These are phyloP conservation scores for Strigomonas culicis DNA, from an alignment of 208 protist species.

Conservation along the genomic window DNA sequence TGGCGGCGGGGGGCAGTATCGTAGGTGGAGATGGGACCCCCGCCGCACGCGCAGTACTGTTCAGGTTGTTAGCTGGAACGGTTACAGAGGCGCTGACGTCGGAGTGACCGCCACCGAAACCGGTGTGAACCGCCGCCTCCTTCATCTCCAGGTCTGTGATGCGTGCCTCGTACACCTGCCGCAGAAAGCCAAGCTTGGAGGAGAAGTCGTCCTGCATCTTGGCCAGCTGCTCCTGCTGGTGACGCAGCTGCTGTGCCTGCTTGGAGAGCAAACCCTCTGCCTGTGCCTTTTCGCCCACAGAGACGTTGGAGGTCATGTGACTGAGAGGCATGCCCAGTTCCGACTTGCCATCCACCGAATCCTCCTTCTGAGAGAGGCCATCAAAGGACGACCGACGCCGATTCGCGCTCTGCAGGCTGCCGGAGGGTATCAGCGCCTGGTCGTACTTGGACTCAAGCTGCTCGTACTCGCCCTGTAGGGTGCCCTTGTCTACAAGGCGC, in stretches of 20 bases:
- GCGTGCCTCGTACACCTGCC: constrained; percentile 90
- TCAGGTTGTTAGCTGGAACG: too few relatives aligned
- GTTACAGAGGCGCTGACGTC: background rate
- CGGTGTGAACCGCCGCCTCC: constrained; percentile 42
- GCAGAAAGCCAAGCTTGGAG: constrained; percentile 81
- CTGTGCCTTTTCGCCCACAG: constrained; percentile 22
- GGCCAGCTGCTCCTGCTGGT: constrained; percentile 69
- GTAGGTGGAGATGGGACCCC: too few relatives aligned
- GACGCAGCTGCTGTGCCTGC: constrained; percentile 50
- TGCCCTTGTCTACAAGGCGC: constrained; percentile 23
- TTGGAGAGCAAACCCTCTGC: constrained; percentile 44
- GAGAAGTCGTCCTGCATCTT: constrained; percentile 83
- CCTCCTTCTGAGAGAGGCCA: constrained; percentile 1
- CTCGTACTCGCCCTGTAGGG: constrained; percentile 4
- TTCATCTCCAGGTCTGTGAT: constrained; percentile 87
- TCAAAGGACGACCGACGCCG: constrained; percentile 4
- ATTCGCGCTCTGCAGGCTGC: constrained; percentile 10
- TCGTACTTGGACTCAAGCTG: constrained; percentile 38
- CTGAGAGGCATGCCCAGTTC: background rate
- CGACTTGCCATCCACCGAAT: background rate
- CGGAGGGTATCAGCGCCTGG: constrained; percentile 58
- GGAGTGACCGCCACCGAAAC: constrained; percentile 2
- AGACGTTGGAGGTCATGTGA: background rate
- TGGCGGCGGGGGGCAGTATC: background rate
- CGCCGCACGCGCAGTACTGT: too few relatives aligned